Conservation (phyloP, 1,284 basidiomycete species). For the Athelia sp. region DNA sequence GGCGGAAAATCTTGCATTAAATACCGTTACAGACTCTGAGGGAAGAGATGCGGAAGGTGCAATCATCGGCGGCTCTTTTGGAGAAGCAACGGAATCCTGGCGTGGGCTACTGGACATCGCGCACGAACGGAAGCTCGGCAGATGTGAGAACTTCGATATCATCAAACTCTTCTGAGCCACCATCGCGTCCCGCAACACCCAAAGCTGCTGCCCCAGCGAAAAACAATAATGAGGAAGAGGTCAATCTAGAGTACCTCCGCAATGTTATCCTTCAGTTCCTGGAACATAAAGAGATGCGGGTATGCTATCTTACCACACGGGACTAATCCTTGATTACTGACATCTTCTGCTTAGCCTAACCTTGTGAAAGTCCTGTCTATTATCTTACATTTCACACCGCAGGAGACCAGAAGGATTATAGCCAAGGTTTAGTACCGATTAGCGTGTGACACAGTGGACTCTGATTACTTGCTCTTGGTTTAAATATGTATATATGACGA, state of each 20-base stretch:
- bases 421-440: constrained; percentile 75
- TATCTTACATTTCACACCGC: constrained; percentile 89
- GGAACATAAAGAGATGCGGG: constrained; percentile 86
- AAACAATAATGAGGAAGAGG: constrained; percentile 70
- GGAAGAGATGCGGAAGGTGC: constrained; percentile 90
- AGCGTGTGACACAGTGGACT: not conserved
- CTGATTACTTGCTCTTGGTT: too few species aligned
- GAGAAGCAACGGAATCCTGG: constrained; percentile 88
- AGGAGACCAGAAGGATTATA: constrained; percentile 82
- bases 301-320: constrained; percentile 34
- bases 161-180: constrained; percentile 36
- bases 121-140: constrained; percentile 29
- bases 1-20: constrained; percentile 3
- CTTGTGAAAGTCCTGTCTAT: constrained; percentile 87
- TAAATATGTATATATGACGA: too few species aligned
- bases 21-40: constrained; percentile 59
- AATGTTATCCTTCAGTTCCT: constrained; percentile 94
- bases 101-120: constrained; percentile 84
- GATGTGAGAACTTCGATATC: constrained; percentile 44
- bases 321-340: not conserved
- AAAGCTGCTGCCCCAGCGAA: constrained; percentile 31
- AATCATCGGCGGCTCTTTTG: constrained; percentile 83
- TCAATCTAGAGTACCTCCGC: constrained; percentile 92
- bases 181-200: constrained; percentile 24
- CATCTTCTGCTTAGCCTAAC: constrained; percentile 56